Conservation (phyloP, 352 stramenopile species). For the Phytophthora sp. region DNA sequence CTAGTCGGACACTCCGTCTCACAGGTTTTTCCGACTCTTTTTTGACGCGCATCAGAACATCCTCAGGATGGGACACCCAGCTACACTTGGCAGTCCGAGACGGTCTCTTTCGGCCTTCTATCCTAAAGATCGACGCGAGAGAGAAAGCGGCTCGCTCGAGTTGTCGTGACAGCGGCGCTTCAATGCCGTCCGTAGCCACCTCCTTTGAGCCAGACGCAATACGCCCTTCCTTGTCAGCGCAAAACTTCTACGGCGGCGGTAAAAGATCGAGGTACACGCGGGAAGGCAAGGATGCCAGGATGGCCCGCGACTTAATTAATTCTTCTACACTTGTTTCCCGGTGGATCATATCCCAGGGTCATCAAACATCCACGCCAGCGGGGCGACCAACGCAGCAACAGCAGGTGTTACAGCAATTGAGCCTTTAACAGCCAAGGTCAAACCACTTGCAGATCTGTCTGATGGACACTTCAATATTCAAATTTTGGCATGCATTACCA, state of each 20-base stretch:
- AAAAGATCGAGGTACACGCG: neutral
- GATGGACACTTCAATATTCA: neutral
- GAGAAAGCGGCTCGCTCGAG: neutral
- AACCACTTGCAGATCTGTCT: neutral
- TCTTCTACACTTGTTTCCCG: too few relatives aligned
- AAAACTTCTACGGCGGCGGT: slow-evolving; percentile 23
- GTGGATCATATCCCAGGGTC: too few relatives aligned
- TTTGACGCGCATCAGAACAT: slow-evolving; percentile 15
- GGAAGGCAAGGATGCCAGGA: neutral
- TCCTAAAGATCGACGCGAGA: too few relatives aligned
- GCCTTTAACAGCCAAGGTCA: neutral
- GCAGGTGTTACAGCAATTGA: neutral
- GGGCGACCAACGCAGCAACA: neutral
- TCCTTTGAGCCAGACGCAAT: slow-evolving; percentile 3
- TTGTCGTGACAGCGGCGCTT: slow-evolving; percentile 21
- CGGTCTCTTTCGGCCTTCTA: neutral
- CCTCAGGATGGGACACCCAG: slow-evolving; percentile 4
- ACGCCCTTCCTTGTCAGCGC: slow-evolving; percentile 24
- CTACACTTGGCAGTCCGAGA: neutral
- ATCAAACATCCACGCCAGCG: too few relatives aligned
- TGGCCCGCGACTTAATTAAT: slow-evolving; percentile 1
- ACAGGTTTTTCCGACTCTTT: slow-evolving; percentile 26
- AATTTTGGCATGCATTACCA: neutral
- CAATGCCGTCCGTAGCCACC: slow-evolving; percentile 25
- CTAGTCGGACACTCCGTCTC: slow-evolving; percentile 8